Evolutionary conservation across 176 grass and related monocot species (phyloP).

Genomic region (Cocos nucifera): DNA sequence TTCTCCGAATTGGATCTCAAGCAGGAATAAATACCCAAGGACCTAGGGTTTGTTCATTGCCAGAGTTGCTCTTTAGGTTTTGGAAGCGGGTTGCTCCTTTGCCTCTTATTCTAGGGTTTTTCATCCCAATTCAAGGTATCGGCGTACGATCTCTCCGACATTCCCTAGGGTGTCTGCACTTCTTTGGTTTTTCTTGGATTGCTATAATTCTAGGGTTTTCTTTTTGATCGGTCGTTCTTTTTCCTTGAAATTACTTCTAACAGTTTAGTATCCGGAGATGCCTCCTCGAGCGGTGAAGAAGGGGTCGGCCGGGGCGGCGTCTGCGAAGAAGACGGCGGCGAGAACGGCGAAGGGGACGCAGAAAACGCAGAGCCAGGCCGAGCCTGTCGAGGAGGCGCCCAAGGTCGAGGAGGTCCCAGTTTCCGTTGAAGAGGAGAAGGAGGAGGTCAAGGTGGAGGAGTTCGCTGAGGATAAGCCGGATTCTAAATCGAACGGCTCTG

Average conservation of each 20-base stretch:
- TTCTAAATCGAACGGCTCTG: slow-evolving; percentile 9
- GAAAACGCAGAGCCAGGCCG: slow-evolving; percentile 8
- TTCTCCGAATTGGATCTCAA: too few species aligned
- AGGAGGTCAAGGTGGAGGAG: slow-evolving; percentile 27
- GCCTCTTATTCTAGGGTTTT: too few species aligned
- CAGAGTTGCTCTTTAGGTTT: too few species aligned
- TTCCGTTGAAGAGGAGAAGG: slow-evolving; percentile 26
- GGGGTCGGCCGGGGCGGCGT: slow-evolving; percentile 11
- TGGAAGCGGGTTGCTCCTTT: too few species aligned
- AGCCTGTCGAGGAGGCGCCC: slow-evolving; percentile 19
- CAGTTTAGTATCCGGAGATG: slow-evolving; percentile 35
- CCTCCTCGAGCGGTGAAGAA: slow-evolving; percentile 48
- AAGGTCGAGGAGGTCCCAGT: background rate
- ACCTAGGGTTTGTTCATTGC: too few species aligned
- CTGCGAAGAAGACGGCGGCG: slow-evolving; percentile 13
- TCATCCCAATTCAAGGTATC: too few species aligned
- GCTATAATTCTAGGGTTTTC: too few species aligned
- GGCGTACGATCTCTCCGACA: too few species aligned
- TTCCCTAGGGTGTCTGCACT: too few species aligned
- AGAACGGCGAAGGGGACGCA: slow-evolving; percentile 19
- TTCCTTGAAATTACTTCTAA: background rate
- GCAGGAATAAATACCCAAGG: too few species aligned
- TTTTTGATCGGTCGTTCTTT: background rate
- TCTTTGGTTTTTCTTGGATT: too few species aligned
- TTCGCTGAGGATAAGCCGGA: slow-evolving; percentile 23